These are phyloP conservation scores for Alternaria longipes DNA, from an alignment of 2,329 filamentous ascomycete species.

Conservation along the genomic window DNA sequence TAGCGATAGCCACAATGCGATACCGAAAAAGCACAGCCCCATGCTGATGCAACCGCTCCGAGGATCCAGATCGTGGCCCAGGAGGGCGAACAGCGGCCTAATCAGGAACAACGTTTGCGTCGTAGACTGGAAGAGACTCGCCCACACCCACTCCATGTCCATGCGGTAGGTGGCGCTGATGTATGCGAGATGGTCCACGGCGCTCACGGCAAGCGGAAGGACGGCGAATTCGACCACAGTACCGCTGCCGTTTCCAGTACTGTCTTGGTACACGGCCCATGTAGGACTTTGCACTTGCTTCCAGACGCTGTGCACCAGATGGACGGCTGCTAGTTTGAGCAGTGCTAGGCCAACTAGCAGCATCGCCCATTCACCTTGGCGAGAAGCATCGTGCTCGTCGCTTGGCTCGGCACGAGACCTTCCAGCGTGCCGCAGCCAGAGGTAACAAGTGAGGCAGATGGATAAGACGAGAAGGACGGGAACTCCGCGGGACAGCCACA, in stretches of 20 bases:
- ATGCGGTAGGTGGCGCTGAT: background rate
- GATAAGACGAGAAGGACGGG: background rate
- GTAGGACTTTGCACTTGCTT: background rate
- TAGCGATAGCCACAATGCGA: background rate
- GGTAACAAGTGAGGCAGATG: background rate
- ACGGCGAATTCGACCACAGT: background rate
- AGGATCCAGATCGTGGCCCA: conserved; percentile 1
- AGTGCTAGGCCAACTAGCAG: conserved; percentile 1
- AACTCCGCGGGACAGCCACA: background rate
- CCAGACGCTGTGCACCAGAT: background rate
- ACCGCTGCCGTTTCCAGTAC: background rate
- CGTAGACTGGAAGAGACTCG: too few relatives aligned
- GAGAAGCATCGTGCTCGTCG: background rate
- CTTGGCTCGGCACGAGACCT: background rate
- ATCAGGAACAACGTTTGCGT: background rate
- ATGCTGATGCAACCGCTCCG: conserved; percentile 1
- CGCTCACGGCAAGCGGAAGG: background rate
- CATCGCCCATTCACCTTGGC: background rate
- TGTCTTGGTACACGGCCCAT: background rate
- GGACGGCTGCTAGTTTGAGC: background rate
- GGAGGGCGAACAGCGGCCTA: background rate
- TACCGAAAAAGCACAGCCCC: background rate
- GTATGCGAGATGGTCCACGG: conserved; percentile 2
- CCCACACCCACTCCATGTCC: background rate
- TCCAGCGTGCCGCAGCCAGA: background rate